phyloP scores from a whole-genome alignment of 371 early-diverging fungal species.

The Parasitella parasitica region DNA sequence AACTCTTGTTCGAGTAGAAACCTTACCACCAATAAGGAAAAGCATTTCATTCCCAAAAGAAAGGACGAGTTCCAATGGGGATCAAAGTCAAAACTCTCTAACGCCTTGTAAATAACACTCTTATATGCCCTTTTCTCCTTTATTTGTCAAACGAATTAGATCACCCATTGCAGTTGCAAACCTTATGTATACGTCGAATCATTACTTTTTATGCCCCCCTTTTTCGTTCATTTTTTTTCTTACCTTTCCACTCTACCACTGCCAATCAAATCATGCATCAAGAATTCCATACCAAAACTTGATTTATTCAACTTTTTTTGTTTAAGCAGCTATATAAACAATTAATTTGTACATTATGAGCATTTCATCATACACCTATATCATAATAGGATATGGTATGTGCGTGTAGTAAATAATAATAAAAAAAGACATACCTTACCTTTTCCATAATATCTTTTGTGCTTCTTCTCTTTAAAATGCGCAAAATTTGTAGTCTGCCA shows the following conservation, averaged over 20 bases:
- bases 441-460: slow-evolving; percentile 28
- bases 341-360: slow-evolving; percentile 1
- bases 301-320: slow-evolving; percentile 20
- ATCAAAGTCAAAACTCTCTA: neutral
- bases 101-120: neutral
- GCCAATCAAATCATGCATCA: slow-evolving; percentile 27
- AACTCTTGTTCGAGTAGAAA: slow-evolving; percentile 2
- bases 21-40: neutral
- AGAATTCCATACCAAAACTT: slow-evolving; percentile 14
- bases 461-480: slow-evolving; percentile 18
- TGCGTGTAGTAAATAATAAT: neutral
- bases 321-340: slow-evolving; percentile 16
- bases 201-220: neutral
- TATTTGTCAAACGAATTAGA: slow-evolving; percentile 18
- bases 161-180: slow-evolving; percentile 17
- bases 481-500: slow-evolving; percentile 19
- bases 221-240: neutral
- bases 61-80: slow-evolving; percentile 19
- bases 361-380: neutral
- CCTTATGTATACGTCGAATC: neutral
- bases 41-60: slow-evolving; percentile 5
- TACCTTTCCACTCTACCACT: slow-evolving; percentile 31
- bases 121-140: slow-evolving; percentile 7
- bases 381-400: neutral
- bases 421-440: slow-evolving; percentile 3